Base-by-base conservation (phyloP, 192 early-diverging fungal species). In the Backusella luteola region DNA sequence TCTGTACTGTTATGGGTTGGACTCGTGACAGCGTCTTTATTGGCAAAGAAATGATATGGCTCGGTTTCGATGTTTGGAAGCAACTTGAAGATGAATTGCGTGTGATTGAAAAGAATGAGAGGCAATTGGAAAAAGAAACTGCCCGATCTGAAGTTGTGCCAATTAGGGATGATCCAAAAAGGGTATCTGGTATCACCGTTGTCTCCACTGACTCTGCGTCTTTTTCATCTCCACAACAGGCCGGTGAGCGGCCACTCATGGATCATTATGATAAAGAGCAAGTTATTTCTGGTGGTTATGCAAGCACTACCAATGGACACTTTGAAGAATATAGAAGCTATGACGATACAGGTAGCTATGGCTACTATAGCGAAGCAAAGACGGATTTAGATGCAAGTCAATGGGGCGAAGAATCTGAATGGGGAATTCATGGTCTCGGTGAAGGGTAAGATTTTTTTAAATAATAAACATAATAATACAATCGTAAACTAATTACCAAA, bases 51-150 rank as follows among this genome's bases (percentile, higher is more conserved):
- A 84, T 84, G 68, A 80, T 94, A n/a, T 91, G 89, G 79, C 75
- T 93, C 42, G 83, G 86, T 5, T 88, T 92, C 71, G 84, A 84
- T 4, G 85, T 85, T 34, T 94, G 91, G 91, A 90, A 87, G 66
- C 84, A 85, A 71, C 72, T 93, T 15, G 93, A 94, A 74, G 85
- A 89, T 35, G 79, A 83, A 15, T 80, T 94, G 34, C 84, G 90
- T 17, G 75, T 80, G 0, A 63, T 83, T 34, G 93, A 94, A 81
- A 89, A 90, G 67, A 88, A 91, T 39, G 89, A 87, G 5, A 74
- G 87, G 32, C 70, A 74, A 9, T 70, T 69, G 19, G 69, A 77
- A 67, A 90, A 90, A 66, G 72, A 66, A 12, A 46, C 70, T 3
- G 14, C 36, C 35, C 38, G 41, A 19, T 32, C 23, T 7, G 23